Base-by-base conservation (phyloP, 2,329 filamentous ascomycete species). In the Penicillium sp. region DNA sequence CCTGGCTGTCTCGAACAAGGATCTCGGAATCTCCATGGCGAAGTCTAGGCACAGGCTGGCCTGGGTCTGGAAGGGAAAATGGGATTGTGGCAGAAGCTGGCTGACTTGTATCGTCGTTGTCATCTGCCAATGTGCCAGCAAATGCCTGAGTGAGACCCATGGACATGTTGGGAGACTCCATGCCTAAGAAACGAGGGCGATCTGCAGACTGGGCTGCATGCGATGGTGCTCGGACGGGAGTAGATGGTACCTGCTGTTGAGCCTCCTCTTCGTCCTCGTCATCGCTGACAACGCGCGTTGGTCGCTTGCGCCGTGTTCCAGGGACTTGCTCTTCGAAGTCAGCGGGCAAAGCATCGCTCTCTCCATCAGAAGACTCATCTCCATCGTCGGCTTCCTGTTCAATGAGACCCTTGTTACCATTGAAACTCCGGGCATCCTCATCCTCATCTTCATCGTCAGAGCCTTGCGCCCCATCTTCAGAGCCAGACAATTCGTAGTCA, bases 71-170 rank as follows among this genome's bases (percentile, higher is more conserved):
- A 20, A 83, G 68, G 3, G 69, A 67, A 37, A 65, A 63, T 1
- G 62, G 71, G 42, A 83, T 80, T 20, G 77, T 75, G 9, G 82
- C 62, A 9, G 81, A 82, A 58, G 82, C 79, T 58, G 79, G 73
- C 56, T 80, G 68, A 15, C 63, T 69, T 15, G 73, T 68, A n/a
- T 73, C 72, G 2, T 71, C 69, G 47, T 81, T 75, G 56, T 79
- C 78, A 35, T 84, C 85, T 46, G 89, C 91, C 85, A 97, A 89
- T 1, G 92, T 96, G 12, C 90, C 90, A 5, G 89, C 89, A 69
- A 96, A 97, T 59, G 94, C 93, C 66, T 96, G 92, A 0, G 91
- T 95, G 43, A 96, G 80, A 9, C 90, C 89, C 41, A 96, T 71
- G 6, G 79, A 73, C 49, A 75, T 66, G 40, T 72, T 68, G 55